Conservation (phyloP, 2,329 filamentous ascomycete genomes). For the Pseudopyricularia cyperi region DNA sequence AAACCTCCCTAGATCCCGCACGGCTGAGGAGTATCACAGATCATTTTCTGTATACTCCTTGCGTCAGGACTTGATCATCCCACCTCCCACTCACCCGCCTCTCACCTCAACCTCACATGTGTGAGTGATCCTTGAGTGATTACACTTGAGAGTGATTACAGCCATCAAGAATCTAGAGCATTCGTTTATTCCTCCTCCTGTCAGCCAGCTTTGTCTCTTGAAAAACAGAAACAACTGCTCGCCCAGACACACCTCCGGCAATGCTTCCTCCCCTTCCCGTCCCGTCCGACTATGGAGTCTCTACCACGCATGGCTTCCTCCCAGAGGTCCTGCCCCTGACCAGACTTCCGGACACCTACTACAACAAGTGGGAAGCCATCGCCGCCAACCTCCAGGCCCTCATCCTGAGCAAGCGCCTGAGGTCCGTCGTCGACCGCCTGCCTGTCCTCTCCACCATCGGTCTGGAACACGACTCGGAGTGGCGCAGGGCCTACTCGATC, state of each 20-base stretch:
- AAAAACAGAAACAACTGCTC: slow-evolving; percentile 4
- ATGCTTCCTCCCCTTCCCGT: slow-evolving; percentile 50
- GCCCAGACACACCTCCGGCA: background rate
- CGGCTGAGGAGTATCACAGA: slow-evolving; percentile 52
- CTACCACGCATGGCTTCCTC: slow-evolving; percentile 71
- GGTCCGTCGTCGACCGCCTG: slow-evolving; percentile 65
- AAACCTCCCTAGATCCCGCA: slow-evolving; percentile 25
- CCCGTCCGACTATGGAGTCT: slow-evolving; percentile 69
- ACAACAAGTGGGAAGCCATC: slow-evolving; percentile 86
- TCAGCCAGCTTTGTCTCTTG: slow-evolving; percentile 3
- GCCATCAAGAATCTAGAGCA: background rate
- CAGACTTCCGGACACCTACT: slow-evolving; percentile 76
- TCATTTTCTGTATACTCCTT: slow-evolving; percentile 49
- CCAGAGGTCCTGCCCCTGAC: slow-evolving; percentile 70
- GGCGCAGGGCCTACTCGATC: slow-evolving; percentile 84
- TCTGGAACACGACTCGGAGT: slow-evolving; percentile 75
- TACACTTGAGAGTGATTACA: no score
- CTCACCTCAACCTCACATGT: slow-evolving; percentile 1
- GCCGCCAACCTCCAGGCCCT: slow-evolving; percentile 76
- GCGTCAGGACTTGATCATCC: slow-evolving; percentile 36
- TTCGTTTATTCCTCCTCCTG: background rate
- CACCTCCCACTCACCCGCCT: background rate
- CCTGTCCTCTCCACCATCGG: slow-evolving; percentile 73
- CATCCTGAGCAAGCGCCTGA: slow-evolving; percentile 72
- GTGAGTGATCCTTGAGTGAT: no score